phyloP scores from a whole-genome alignment of 352 stramenopile species.

The Pythium rishiriense region DNA sequence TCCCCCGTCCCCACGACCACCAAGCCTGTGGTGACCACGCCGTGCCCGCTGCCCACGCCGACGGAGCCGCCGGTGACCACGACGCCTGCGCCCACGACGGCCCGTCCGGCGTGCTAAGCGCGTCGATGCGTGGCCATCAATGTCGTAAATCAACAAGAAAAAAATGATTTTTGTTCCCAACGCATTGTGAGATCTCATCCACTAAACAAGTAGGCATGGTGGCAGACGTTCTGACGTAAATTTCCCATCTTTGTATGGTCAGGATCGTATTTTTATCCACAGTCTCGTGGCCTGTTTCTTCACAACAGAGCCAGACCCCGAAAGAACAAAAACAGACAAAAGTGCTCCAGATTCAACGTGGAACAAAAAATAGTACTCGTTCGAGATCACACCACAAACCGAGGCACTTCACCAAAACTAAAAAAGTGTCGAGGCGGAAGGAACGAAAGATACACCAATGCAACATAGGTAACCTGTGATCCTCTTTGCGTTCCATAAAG shows the following conservation, averaged over 20 bases:
- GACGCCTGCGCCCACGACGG: neutral
- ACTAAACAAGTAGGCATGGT: too few species aligned
- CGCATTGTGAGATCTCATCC: too few species aligned
- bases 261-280: neutral
- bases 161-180: neutral
- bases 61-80: neutral
- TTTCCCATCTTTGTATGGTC: too few species aligned
- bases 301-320: neutral
- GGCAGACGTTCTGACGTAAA: too few species aligned
- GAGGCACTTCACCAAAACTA: too few species aligned
- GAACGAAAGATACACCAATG: neutral
- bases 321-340: neutral
- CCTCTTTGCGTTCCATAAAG: neutral
- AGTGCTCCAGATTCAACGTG: conserved; percentile 4
- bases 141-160: neutral
- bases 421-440: too few species aligned
- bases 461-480: neutral
- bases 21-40: neutral
- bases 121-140: neutral
- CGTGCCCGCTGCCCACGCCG: neutral
- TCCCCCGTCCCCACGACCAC: neutral
- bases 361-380: neutral
- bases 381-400: neutral
- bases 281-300: neutral
- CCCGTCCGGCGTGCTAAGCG: neutral